Percentiles rank a stretch among this genome's conserved stretches.
These are phyloP conservation scores for Petunia hybrid DNA, from an alignment of 305 asterid genomes.

Conservation along the genomic window DNA sequence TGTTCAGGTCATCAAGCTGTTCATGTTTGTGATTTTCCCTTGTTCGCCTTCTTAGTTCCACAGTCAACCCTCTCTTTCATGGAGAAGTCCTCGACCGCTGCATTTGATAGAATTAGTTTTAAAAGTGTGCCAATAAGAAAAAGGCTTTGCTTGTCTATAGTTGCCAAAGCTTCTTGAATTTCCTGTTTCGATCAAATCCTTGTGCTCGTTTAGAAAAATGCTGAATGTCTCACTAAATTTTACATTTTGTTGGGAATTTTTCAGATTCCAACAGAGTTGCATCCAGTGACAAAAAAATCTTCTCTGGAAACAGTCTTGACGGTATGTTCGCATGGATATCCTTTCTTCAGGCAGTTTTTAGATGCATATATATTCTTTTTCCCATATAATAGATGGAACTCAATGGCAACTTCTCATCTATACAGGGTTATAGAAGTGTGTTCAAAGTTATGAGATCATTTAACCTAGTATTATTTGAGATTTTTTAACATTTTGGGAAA, in stretches of 20 bases:
- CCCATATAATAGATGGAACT: background rate
- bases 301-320: constrained; percentile 95
- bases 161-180: constrained; percentile 11
- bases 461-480: background rate
- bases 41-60: background rate
- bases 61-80: background rate
- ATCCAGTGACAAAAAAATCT: constrained; percentile 82
- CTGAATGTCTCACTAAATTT: background rate
- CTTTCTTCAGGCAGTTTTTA: background rate
- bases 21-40: constrained; percentile 6
- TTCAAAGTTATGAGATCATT: background rate
- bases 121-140: constrained; percentile 23
- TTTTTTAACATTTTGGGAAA: background rate
- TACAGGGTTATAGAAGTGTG: background rate
- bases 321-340: constrained; percentile 50
- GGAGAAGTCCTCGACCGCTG: constrained; percentile 14
- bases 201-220: background rate
- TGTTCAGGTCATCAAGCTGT: background rate
- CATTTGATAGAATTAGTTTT: constrained; percentile 24
- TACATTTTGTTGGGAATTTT: constrained; percentile 31
- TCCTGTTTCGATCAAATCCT: background rate
- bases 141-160: constrained; percentile 3
- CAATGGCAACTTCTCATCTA: constrained; percentile 5
- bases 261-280: constrained; percentile 94
- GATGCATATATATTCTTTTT: background rate